A percentile compares a stretch with the other conserved stretches of the same genome.
These are phyloP conservation scores for Chlamydomonas sphaeroides DNA, from an alignment of 139 green algal genomes.

Conservation along the genomic window DNA sequence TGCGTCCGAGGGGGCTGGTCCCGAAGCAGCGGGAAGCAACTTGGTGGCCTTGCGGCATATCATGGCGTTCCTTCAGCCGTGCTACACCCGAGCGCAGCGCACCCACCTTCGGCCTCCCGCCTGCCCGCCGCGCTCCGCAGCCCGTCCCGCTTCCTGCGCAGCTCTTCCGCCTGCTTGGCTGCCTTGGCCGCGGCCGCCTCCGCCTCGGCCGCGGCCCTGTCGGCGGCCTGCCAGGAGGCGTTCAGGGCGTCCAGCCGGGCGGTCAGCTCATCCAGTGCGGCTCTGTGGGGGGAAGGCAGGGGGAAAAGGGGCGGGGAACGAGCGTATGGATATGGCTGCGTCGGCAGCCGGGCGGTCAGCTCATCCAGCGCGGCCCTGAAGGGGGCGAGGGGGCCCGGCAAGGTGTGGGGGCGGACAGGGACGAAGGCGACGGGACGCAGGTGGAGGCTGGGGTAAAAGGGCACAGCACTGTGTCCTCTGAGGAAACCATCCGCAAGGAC, in stretches of 20 bases:
- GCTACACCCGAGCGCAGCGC: neutral
- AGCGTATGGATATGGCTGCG: no score
- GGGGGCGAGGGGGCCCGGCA: no score
- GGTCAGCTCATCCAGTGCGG: constrained; percentile 31
- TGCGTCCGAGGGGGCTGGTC: neutral
- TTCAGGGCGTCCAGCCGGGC: constrained; percentile 48
- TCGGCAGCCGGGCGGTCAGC: no score
- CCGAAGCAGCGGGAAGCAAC: neutral
- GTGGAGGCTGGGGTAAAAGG: no score
- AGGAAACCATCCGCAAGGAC: no score
- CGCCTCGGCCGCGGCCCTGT: constrained; percentile 19
- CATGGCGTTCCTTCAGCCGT: neutral
- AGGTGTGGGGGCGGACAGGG: no score
- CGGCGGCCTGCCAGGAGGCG: constrained; percentile 63
- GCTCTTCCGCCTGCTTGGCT: constrained; percentile 39
- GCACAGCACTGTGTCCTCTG: no score
- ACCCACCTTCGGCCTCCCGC: constrained; percentile 36
- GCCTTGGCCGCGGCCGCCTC: constrained; percentile 35
- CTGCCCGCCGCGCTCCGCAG: constrained; percentile 39
- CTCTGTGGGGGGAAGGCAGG: neutral
- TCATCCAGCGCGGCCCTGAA: no score
- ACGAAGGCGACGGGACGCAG: no score
- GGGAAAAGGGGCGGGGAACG: neutral
- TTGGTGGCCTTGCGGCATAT: neutral
- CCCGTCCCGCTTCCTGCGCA: constrained; percentile 7